phyloP scores from a whole-genome alignment of 2,329 filamentous ascomycete species.

The Penicillium sp. region DNA sequence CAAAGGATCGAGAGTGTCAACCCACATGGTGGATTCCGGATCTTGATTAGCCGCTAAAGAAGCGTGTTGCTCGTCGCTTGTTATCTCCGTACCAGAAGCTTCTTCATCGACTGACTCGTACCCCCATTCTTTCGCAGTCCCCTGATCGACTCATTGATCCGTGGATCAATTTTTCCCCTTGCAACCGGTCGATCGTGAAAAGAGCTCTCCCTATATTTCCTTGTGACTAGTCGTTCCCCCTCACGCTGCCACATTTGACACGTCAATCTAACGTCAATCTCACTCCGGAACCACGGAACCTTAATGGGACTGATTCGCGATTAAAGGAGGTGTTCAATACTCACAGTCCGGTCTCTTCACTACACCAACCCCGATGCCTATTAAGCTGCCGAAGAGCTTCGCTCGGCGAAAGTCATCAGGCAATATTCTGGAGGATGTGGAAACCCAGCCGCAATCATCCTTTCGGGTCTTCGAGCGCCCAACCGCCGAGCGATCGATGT shows the following conservation, averaged over 20 bases:
- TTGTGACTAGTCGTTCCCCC: constrained; percentile 12
- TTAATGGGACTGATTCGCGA: constrained; percentile 14
- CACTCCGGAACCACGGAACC: constrained; percentile 8
- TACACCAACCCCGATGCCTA: constrained; percentile 48
- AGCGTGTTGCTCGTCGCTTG: constrained; percentile 14
- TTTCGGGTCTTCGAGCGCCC: constrained; percentile 58
- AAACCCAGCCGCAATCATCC: constrained; percentile 44
- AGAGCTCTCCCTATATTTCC: constrained; percentile 3
- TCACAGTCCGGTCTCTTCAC: background rate
- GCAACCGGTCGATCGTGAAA: constrained; percentile 8
- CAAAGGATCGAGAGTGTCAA: constrained; percentile 4
- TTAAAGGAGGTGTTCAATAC: constrained; percentile 1
- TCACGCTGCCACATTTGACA: constrained; percentile 16
- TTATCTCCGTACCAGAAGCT: constrained; percentile 20
- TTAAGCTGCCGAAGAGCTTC: constrained; percentile 57
- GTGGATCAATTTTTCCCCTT: constrained; percentile 11
- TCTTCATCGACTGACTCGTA: constrained; percentile 17
- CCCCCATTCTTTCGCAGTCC: constrained; percentile 10
- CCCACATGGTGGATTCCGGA: constrained; percentile 25
- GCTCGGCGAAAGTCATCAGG: constrained; percentile 56
- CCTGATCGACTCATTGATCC: constrained; percentile 11
- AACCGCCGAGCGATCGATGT: constrained; percentile 43
- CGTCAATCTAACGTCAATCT: constrained; percentile 10
- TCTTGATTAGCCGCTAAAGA: constrained; percentile 26
- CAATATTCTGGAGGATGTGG: constrained; percentile 52